Evolutionary conservation across 139 green algal species (phyloP).

Genomic region (Micractinium sp.): DNA sequence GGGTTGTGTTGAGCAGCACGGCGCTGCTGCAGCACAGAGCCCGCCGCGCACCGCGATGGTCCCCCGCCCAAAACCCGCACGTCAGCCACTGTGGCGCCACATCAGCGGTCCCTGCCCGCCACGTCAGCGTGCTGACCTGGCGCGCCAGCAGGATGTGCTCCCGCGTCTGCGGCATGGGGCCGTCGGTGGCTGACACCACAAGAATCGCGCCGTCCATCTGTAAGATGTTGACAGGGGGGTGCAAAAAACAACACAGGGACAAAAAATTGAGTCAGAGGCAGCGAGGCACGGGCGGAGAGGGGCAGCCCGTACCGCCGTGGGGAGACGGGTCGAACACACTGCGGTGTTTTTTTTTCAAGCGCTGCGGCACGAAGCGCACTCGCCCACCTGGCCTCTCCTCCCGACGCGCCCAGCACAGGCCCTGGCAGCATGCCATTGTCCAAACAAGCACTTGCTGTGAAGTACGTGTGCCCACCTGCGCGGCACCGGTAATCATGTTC

Average conservation of each 20-base stretch:
- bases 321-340: neutral
- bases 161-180: slow-evolving; percentile 98
- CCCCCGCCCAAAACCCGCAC: no score
- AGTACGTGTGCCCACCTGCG: slow-evolving; percentile 66
- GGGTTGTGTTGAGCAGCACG: no score
- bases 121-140: slow-evolving; percentile 67
- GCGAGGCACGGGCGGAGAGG: neutral
- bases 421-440: no score
- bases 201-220: slow-evolving; percentile 99
- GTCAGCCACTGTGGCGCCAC: no score
- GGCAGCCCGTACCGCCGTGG: no score
- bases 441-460: no score
- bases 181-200: slow-evolving; percentile 96
- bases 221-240: neutral
- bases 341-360: neutral
- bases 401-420: no score
- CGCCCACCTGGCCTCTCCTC: neutral
- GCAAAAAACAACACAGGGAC: no score
- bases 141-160: slow-evolving; percentile 97
- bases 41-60: no score
- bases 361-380: neutral
- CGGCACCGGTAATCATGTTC: slow-evolving; percentile 99
- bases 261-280: no score
- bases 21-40: no score
- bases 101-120: no score